A percentile compares a stretch with the other conserved stretches of the same genome.
phyloP scores from a whole-genome alignment of 257 asterid genomes.

The Lantana camara region DNA sequence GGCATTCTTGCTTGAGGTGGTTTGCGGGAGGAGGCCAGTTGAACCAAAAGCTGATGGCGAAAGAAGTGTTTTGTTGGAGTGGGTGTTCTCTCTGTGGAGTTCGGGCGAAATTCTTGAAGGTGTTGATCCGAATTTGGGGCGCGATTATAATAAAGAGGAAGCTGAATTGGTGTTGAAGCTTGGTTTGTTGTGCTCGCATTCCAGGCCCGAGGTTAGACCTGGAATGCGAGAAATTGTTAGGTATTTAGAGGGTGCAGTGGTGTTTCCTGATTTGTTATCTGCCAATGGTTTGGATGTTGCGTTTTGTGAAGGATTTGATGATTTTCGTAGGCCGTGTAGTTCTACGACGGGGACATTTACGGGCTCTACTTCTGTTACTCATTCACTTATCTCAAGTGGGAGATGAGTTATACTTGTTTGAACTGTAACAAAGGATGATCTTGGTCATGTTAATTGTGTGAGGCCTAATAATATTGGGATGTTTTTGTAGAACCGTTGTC shows the following conservation, averaged over 20 bases:
- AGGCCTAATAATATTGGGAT: too few relatives aligned
- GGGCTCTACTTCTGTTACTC: constrained; percentile 32
- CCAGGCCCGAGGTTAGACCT: constrained; percentile 51
- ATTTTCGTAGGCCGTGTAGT: constrained; percentile 35
- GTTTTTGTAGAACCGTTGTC: too few relatives aligned
- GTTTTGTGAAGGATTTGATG: constrained; percentile 37
- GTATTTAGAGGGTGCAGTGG: constrained; percentile 47
- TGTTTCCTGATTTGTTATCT: constrained; percentile 45
- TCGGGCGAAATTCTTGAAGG: constrained; percentile 45
- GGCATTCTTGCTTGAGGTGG: constrained; percentile 69
- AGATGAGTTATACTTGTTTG: constrained; percentile 31
- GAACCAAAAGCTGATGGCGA: constrained; percentile 36
- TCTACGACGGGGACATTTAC: constrained; percentile 32
- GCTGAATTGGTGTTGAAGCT: constrained; percentile 53
- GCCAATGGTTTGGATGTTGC: constrained; percentile 29
- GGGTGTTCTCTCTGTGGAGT: constrained; percentile 52
- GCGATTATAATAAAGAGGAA: constrained; percentile 39
- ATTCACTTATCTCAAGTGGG: constrained; percentile 41
- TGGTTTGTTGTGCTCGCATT: constrained; percentile 56
- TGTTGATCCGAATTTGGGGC: constrained; percentile 47
- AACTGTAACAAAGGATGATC: too few relatives aligned
- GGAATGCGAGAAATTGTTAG: constrained; percentile 46
- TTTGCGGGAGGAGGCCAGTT: constrained; percentile 65
- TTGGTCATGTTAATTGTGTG: too few relatives aligned
- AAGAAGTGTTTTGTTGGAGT: constrained; percentile 46